These are phyloP conservation scores for Ambrosiella beaveri DNA, from an alignment of 2,329 filamentous ascomycete genomes.

Conservation along the genomic window DNA sequence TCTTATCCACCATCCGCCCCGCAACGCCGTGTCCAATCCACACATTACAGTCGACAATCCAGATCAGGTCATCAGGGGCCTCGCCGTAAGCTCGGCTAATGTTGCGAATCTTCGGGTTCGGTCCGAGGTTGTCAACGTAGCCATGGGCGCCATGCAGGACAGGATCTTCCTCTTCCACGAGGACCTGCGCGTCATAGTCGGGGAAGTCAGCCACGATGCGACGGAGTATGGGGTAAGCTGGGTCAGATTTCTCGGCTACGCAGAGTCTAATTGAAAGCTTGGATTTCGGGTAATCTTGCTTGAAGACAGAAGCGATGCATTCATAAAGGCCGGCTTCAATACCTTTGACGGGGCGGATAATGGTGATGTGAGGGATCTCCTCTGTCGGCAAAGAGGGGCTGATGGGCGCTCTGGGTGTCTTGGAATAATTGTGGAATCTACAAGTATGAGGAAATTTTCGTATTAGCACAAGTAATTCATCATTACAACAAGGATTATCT, in stretches of 20 bases:
- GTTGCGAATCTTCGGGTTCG: slow-evolving; percentile 97
- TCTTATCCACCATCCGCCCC: slow-evolving; percentile 74
- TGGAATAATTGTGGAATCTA: slow-evolving; percentile 37
- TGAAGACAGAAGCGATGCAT: slow-evolving; percentile 74
- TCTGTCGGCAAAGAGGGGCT: slow-evolving; percentile 32
- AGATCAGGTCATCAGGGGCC: slow-evolving; percentile 71
- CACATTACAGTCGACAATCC: slow-evolving; percentile 93
- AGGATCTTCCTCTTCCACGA: slow-evolving; percentile 71
- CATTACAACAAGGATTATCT: background rate
- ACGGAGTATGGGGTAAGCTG: slow-evolving; percentile 57
- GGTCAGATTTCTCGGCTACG: slow-evolving; percentile 55
- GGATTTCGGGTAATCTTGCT: slow-evolving; percentile 59
- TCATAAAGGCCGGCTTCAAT: slow-evolving; percentile 81
- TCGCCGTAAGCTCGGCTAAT: slow-evolving; percentile 87
- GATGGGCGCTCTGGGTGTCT: slow-evolving; percentile 29
- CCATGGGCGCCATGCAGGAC: slow-evolving; percentile 38
- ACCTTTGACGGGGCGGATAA: slow-evolving; percentile 86
- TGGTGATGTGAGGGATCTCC: slow-evolving; percentile 63
- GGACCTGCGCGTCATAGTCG: slow-evolving; percentile 49
- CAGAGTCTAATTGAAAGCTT: slow-evolving; percentile 72
- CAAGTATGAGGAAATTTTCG: background rate
- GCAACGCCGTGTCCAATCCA: slow-evolving; percentile 70
- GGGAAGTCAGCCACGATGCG: slow-evolving; percentile 59
- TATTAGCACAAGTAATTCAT: background rate
- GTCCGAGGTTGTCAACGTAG: slow-evolving; percentile 48